Percentiles rank a stretch among this genome's conserved stretches.
These are phyloP conservation scores for Penicillium lagena DNA, from an alignment of 495 filamentous ascomycete species.

Conservation along the genomic window DNA sequence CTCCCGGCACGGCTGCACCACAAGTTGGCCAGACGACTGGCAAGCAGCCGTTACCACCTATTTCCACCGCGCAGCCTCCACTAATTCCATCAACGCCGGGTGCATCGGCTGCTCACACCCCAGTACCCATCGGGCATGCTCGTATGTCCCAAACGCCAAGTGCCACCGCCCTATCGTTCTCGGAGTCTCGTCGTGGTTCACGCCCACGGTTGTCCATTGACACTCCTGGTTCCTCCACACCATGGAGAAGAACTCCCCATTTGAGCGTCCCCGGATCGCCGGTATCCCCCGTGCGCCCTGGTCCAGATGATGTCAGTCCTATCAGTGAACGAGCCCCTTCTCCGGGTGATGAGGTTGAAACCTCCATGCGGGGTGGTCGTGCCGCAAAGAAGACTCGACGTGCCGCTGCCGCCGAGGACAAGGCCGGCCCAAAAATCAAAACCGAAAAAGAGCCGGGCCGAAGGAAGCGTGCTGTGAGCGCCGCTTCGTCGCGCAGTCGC, in stretches of 20 bases:
- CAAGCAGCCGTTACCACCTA: conserved; percentile 15
- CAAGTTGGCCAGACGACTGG: conserved; percentile 6
- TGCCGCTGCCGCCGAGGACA: conserved; percentile 13
- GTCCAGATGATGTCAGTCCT: conserved; percentile 45
- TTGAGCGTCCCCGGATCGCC: conserved; percentile 35
- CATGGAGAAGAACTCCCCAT: conserved; percentile 40
- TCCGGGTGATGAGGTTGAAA: conserved; percentile 27
- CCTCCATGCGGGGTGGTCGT: conserved; percentile 22
- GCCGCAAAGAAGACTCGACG: conserved; percentile 14
- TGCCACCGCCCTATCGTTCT: conserved; percentile 18
- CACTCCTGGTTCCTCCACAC: conserved; percentile 40
- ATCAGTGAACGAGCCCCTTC: conserved; percentile 45
- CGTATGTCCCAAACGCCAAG: conserved; percentile 25
- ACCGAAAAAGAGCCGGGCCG: conserved; percentile 25
- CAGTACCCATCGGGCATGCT: conserved; percentile 15
- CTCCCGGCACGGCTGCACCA: conserved; percentile 11
- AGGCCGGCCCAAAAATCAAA: conserved; percentile 22
- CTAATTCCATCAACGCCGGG: conserved; percentile 12
- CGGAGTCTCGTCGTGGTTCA: conserved; percentile 19
- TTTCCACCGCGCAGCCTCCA: conserved; percentile 4
- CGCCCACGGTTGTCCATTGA: conserved; percentile 35
- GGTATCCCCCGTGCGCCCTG: conserved; percentile 39
- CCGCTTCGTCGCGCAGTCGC: conserved; percentile 49
- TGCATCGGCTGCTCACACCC: conserved; percentile 14
- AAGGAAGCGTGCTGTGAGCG: conserved; percentile 43